Percentiles rank a stretch among this genome's conserved stretches.
Evolutionary conservation across 75 land plant genomes (phyloP).

Genomic region (Sequoia sempervirens): DNA sequence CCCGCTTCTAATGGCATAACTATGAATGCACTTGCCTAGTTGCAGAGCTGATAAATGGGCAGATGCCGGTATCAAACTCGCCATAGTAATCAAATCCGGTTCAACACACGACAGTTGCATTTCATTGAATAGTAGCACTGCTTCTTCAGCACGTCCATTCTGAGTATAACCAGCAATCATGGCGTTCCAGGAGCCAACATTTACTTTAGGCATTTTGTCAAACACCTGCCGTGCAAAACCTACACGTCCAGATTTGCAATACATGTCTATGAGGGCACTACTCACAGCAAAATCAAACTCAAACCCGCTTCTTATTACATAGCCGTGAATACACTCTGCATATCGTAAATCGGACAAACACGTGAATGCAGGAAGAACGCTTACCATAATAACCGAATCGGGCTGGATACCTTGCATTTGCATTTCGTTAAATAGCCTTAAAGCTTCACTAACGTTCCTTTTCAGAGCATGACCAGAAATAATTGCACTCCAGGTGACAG

Average conservation of each 20-base stretch:
- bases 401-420: slow-evolving; percentile 25
- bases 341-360: slow-evolving; percentile 21
- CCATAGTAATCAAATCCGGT: slow-evolving; percentile 20
- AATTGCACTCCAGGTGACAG: slow-evolving; percentile 61
- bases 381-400: slow-evolving; percentile 29
- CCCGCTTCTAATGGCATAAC: slow-evolving; percentile 14
- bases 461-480: slow-evolving; percentile 42
- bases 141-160: slow-evolving; percentile 12
- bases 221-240: slow-evolving; percentile 27
- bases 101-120: slow-evolving; percentile 19
- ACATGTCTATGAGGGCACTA: slow-evolving; percentile 42
- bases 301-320: slow-evolving; percentile 31
- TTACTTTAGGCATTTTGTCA: neutral
- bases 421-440: slow-evolving; percentile 50
- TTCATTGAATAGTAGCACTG: slow-evolving; percentile 13
- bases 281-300: slow-evolving; percentile 16
- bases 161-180: slow-evolving; percentile 34
- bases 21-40: slow-evolving; percentile 29
- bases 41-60: slow-evolving; percentile 14
- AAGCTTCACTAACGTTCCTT: slow-evolving; percentile 30
- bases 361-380: slow-evolving; percentile 45
- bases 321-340: slow-evolving; percentile 31
- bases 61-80: slow-evolving; percentile 25
- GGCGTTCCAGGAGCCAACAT: slow-evolving; percentile 12
- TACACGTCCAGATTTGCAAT: slow-evolving; percentile 43